phyloP scores from a whole-genome alignment of 345 rosid species.

The Pistacia vera region DNA sequence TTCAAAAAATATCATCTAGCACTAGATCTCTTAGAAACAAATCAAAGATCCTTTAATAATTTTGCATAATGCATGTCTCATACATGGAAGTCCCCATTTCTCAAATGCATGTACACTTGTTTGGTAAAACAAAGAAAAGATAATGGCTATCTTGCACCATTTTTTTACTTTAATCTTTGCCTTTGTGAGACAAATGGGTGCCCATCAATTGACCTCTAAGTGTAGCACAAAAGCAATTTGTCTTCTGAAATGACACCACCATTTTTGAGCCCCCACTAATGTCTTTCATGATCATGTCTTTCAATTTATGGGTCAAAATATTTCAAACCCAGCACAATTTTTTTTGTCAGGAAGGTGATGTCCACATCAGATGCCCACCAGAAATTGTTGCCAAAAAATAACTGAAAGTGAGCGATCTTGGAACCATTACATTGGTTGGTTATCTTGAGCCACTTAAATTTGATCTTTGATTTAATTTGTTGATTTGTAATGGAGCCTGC shows the following conservation, averaged over 20 bases:
- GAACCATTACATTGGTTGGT: not conserved
- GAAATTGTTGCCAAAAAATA: too few relatives aligned
- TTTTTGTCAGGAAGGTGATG: not conserved
- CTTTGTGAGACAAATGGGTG: conserved; percentile 12
- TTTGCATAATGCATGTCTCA: not conserved
- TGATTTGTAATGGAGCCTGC: too few relatives aligned
- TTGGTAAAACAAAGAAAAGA: not conserved
- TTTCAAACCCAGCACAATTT: not conserved
- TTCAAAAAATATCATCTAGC: too few relatives aligned
- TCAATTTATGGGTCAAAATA: conserved; percentile 2
- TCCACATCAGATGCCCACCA: not conserved
- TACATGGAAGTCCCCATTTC: not conserved
- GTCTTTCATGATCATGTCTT: conserved; percentile 22
- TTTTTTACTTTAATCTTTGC: not conserved
- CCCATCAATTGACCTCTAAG: not conserved
- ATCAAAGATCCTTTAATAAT: too few relatives aligned
- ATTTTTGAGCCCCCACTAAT: conserved; percentile 16
- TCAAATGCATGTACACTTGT: not conserved
- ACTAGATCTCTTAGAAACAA: too few relatives aligned
- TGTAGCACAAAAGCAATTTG: not conserved
- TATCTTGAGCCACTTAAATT: not conserved
- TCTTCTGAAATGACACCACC: conserved; percentile 1
- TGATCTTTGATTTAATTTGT: not conserved
- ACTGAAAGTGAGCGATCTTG: too few relatives aligned
- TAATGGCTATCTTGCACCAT: not conserved